Evolutionary conservation across 1,139 yeast species (phyloP).

Genomic region (Blastobotrys buckinghamii): DNA sequence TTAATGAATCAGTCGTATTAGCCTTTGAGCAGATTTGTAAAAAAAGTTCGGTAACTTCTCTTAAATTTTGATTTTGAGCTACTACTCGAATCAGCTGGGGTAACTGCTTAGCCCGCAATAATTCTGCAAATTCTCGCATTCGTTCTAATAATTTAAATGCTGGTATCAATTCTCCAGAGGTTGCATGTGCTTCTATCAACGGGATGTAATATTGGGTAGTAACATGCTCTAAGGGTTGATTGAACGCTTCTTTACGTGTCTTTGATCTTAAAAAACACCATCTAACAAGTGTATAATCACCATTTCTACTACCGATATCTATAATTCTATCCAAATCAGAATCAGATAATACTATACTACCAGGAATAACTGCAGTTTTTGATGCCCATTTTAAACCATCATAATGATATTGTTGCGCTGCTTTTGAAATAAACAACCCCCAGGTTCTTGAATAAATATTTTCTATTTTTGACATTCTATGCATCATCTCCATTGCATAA

Average conservation of each 20-base stretch:
- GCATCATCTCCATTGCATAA: slow-evolving; percentile 26
- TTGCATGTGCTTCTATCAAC: slow-evolving; percentile 27
- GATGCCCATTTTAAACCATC: slow-evolving; percentile 28
- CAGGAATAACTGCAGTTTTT: slow-evolving; percentile 29
- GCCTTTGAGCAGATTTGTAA: slow-evolving; percentile 15
- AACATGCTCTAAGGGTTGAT: background rate
- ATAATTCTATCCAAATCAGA: slow-evolving; percentile 26
- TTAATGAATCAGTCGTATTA: slow-evolving; percentile 18
- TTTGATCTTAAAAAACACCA: slow-evolving; percentile 27
- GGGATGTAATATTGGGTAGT: slow-evolving; percentile 15
- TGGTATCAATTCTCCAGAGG: slow-evolving; percentile 15
- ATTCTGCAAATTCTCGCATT: slow-evolving; percentile 22
- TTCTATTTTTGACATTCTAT: slow-evolving; percentile 20
- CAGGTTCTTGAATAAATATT: slow-evolving; percentile 30
- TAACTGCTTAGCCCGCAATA: slow-evolving; percentile 18
- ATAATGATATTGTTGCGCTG: slow-evolving; percentile 23
- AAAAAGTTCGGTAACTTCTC: slow-evolving; percentile 56
- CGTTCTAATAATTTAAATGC: slow-evolving; percentile 19
- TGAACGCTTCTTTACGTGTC: background rate
- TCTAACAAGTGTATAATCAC: slow-evolving; percentile 25
- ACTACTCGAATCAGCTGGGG: slow-evolving; percentile 21
- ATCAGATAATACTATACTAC: slow-evolving; percentile 30
- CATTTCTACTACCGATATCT: slow-evolving; percentile 24
- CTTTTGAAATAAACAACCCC: slow-evolving; percentile 30
- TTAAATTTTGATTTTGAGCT: slow-evolving; percentile 38